Evolutionary conservation across 2,329 filamentous ascomycete genomes (phyloP), one percentile per base, ranked within the genome.

Genomic region (Penicillium janthinellum): DNA sequence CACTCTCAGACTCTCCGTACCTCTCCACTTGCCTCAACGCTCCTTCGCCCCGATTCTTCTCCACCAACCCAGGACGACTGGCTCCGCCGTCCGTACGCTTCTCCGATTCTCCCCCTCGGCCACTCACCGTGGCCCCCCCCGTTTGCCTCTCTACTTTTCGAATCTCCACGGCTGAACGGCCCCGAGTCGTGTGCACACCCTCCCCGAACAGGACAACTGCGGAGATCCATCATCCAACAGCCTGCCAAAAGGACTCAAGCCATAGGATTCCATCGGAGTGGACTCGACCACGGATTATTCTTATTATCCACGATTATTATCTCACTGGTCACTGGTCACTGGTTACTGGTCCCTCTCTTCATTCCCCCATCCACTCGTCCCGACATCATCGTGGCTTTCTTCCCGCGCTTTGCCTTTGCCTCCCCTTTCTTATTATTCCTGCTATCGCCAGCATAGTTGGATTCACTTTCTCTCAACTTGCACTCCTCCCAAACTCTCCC

Each of bases 101-200:
- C 63, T 60, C 64, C 66, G 64, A n/a, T 56, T 52, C 11, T 20
- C 20, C 20, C 17, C 41, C 45, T 62, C 60, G 61, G 41, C 66
- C 66, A 68, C 51, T 68, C 52, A 68, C 66, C 62, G 60, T 47
- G 28, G 2, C 20, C 20, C 17, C 39, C 41, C 54, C 54, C 37
- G 45, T 50, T 67, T 53, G 59, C 61, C 60, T 64, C 57, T 38
- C 48, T 6, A 53, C 37, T 31, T 41, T 31, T 38, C 45, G 47
- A 50, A 38, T 52, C 56, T 45, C 54, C 34, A 50, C 44, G 54
- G 54, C 20, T 5, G 17, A n/a, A 45, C 42, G 12, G 22, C 22
- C 42, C 31, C 53, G 15, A 20, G 44, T 34, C 59, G 59, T 57
- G 60, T 60, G 60, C 56, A 15, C 34, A 4, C 31, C 7, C n/a